Conservation (phyloP, 768 basidiomycete genomes). For the Pleurotus salmoneostramineus region DNA sequence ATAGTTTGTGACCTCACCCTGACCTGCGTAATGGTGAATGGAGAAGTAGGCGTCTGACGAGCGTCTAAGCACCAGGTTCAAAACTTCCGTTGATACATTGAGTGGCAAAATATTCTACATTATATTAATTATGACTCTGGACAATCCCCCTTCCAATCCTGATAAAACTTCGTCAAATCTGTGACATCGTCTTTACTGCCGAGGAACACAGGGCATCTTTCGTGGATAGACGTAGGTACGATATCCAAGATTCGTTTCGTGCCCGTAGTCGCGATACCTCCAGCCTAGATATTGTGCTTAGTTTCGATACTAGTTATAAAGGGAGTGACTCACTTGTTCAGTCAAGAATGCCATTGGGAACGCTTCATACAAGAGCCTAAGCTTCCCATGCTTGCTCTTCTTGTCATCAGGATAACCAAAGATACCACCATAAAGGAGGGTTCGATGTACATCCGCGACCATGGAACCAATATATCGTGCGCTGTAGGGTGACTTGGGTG, state of each 20-base stretch:
- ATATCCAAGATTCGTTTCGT: conserved; percentile 93
- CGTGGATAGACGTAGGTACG: conserved; percentile 79
- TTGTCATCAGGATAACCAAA: conserved; percentile 98
- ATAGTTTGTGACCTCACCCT: neutral
- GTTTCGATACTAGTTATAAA: neutral
- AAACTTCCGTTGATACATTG: too few species aligned
- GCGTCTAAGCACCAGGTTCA: too few species aligned
- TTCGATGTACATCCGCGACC: conserved; percentile 98
- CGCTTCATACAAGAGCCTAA: conserved; percentile 93
- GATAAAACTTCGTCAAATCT: conserved; percentile 87
- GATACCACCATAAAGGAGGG: conserved; percentile 95
- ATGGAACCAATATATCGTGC: conserved; percentile 96
- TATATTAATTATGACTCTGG: neutral
- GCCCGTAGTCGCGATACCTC: conserved; percentile 95
- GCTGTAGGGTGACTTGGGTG: conserved; percentile 81
- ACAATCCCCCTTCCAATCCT: conserved; percentile 24
- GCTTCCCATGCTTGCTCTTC: conserved; percentile 95
- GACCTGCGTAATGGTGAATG: neutral
- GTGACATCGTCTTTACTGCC: conserved; percentile 91
- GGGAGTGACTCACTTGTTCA: conserved; percentile 63
- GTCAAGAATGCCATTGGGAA: conserved; percentile 97
- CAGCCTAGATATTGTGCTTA: conserved; percentile 54
- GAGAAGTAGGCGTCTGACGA: neutral
- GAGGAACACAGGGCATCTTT: conserved; percentile 90
- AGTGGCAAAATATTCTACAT: neutral